Base-by-base conservation (phyloP, 2,329 filamentous ascomycete species). In the Trichoderma endophyticum region DNA sequence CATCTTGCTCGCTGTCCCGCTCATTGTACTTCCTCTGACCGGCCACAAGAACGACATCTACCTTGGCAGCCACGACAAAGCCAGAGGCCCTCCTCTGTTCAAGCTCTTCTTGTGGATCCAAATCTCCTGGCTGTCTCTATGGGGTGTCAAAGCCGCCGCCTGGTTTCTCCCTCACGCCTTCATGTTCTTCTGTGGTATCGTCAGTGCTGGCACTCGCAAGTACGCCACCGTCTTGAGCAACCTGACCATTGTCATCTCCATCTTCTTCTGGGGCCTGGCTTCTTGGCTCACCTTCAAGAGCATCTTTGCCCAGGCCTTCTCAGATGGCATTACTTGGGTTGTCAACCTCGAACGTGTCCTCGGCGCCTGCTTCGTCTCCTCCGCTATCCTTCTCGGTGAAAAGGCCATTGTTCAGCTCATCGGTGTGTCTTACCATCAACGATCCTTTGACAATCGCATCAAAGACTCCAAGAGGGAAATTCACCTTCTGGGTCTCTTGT, bases 401-500 rank as follows among this genome's bases (percentile, higher is more conserved):
- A 94, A 93, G 81, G 85, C 91, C 72, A 86, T 95, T 74, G 91
- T 96, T 39, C 93, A 95, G 81, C 85, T 95, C 73, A 94, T 96
- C 79, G 93, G 92, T 78, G 92, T 96, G 80, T 92, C 91, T 73
- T 96, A 96, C 80, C 93, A 96, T 80, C 91, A 93, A 77, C 90
- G 93, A 75, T 94, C 94, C 61, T 96, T 96, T 81, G 90, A 92
- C 76, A 89, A 90, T 75, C 86, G 90, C 66, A 98, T 99, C 85
- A 93, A 93, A 81, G 91, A 94, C 56, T 97, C 94, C 28, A 98
- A 99, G 84, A 91, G 89, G 71, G 93, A 95, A 75, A 88, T 98
- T 62, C 88, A 90, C 78, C 88, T 98, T 3, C 86, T 99, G 2
- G 91, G 93, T 21, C 84, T 96, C 34, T 89, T 99, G 70, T 98